phyloP scores from a whole-genome alignment of 495 filamentous ascomycete species.

The Lepraria neglecta region DNA sequence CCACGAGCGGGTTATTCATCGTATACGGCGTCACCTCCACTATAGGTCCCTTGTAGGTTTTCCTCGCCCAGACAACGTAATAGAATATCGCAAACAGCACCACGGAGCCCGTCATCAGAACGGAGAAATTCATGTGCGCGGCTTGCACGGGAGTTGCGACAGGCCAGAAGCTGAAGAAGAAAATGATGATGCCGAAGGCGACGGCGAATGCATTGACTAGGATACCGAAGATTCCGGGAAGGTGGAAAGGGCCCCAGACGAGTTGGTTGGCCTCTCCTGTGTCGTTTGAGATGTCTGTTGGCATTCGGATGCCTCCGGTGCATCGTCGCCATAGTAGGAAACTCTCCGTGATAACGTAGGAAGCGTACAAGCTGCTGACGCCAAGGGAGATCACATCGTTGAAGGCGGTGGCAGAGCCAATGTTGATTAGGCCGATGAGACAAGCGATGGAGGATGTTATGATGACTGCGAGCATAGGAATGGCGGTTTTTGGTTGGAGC shows the following conservation, averaged over 20 bases:
- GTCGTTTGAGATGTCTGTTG: constrained; percentile 23
- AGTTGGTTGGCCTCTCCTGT: constrained; percentile 30
- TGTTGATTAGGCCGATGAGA: constrained; percentile 42
- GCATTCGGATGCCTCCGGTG: constrained; percentile 33
- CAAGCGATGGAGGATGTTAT: constrained; percentile 34
- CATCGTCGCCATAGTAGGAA: constrained; percentile 46
- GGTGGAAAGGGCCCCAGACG: constrained; percentile 45
- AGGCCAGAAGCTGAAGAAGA: constrained; percentile 47
- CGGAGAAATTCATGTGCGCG: constrained; percentile 40
- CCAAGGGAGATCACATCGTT: constrained; percentile 42
- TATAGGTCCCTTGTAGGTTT: constrained; percentile 41
- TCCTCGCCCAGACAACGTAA: constrained; percentile 39
- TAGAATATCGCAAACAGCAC: constrained; percentile 40
- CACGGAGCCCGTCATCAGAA: constrained; percentile 39
- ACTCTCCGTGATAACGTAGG: constrained; percentile 39
- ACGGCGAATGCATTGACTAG: constrained; percentile 40
- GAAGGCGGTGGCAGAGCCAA: constrained; percentile 44
- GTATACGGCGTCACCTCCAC: constrained; percentile 25
- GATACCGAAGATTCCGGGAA: constrained; percentile 41
- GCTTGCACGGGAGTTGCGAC: constrained; percentile 32
- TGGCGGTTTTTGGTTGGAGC: constrained; percentile 32
- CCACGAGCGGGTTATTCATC: background rate
- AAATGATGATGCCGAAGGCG: constrained; percentile 35
- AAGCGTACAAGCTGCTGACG: constrained; percentile 39
- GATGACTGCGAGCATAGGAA: constrained; percentile 40